Conservation (phyloP, 1,284 basidiomycete genomes). For the Phellopilus nigrolimitatus region DNA sequence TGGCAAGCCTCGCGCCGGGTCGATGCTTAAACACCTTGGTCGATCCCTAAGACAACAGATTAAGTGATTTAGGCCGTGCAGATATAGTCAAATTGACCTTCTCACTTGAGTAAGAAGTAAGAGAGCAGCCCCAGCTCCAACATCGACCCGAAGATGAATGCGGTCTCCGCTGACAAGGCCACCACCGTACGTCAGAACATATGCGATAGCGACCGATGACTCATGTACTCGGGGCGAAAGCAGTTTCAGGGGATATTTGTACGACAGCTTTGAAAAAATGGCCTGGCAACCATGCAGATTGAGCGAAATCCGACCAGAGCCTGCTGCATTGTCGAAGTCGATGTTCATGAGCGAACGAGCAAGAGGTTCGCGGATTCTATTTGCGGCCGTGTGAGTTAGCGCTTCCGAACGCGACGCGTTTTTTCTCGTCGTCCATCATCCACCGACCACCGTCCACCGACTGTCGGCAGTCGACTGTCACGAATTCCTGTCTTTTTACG, state of each 20-base stretch:
- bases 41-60: slow-evolving; percentile 55
- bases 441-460: not conserved
- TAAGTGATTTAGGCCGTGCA: slow-evolving; percentile 10
- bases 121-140: slow-evolving; percentile 53
- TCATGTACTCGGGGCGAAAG: slow-evolving; percentile 61
- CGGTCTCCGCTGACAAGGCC: slow-evolving; percentile 89
- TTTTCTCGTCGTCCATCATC: slow-evolving; percentile 3
- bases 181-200: slow-evolving; percentile 88
- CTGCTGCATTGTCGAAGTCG: slow-evolving; percentile 35
- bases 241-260: slow-evolving; percentile 88
- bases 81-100: slow-evolving; percentile 25
- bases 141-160: slow-evolving; percentile 58
- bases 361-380: not conserved
- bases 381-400: not conserved
- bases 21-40: slow-evolving; percentile 90
- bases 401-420: not conserved
- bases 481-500: not conserved
- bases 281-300: slow-evolving; percentile 48
- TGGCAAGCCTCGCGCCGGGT: slow-evolving; percentile 42
- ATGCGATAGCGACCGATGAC: slow-evolving; percentile 61
- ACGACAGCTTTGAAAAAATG: slow-evolving; percentile 72
- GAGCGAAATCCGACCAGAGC: slow-evolving; percentile 52
- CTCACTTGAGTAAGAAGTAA: slow-evolving; percentile 79
- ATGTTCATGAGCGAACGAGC: slow-evolving; percentile 11
- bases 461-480: not conserved